Evolutionary conservation across 192 early-diverging fungal species (phyloP), one percentile per base, ranked within the genome.

Genomic region (Thamnidium elegans): DNA sequence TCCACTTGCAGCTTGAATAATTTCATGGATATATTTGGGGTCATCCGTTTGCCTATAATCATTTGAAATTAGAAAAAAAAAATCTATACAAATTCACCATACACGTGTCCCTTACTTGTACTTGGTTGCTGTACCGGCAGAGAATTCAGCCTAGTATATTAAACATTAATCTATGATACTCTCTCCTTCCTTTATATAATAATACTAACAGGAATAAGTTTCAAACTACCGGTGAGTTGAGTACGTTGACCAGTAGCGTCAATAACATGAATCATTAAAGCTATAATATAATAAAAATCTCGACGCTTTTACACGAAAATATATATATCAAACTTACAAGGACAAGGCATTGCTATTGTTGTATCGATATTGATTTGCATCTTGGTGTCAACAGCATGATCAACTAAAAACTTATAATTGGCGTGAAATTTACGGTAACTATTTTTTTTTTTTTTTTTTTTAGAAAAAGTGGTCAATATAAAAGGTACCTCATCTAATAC

Each of bases 361-460:
- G 96, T 63, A 68, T 92, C 95, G 42, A 96, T 56, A 72, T 96
- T 94, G 34, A 98, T 89, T 69, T 89, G 87, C 61, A 98, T 64
- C 13, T 73, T 59, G 11, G 82, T 79, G 59, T 83, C 81, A 51
- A 84, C 68, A 15, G 74, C 62, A 11, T 83, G 74, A 76, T 96
- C 95, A 19, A 98, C 87, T 15, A 88, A 17, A 55, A 98, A 96
- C 68, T 86, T 81, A 63, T 93, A 93, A 31, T 83, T 76, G 55
- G 88, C 84, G n/a, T 79, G 65, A 34, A 88, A 69, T 48, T 44
- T 55, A 34, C 74, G 74, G 44, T 76, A 76, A 30, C 74, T 76
- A 62, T n/a, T n/a, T n/a, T n/a, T n/a, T n/a, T 6, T 23, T 9
- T 20, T 6, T 61, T 7, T 47, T 14, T 14, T 47, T n/a, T n/a